Evolutionary conservation across 2,329 filamentous ascomycete genomes (phyloP).

Genomic region (Fusarium sororula): DNA sequence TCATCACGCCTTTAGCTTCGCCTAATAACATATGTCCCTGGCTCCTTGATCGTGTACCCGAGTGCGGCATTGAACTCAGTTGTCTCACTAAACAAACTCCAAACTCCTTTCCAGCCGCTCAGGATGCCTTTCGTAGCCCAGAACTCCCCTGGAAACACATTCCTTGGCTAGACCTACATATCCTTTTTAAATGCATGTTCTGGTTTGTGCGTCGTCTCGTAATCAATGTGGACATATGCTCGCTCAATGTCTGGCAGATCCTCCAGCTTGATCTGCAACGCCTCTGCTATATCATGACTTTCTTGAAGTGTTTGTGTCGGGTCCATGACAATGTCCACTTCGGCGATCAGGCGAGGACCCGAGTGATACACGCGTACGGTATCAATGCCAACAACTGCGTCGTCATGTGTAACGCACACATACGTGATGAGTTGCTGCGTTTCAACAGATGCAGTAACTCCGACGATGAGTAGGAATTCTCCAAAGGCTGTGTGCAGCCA

Average conservation of each 20-base stretch:
- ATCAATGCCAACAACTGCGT: constrained; percentile 84
- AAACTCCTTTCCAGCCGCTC: constrained; percentile 7
- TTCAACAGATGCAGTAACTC: constrained; percentile 84
- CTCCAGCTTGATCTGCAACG: constrained; percentile 93
- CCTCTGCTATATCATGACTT: constrained; percentile 94
- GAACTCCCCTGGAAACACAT: constrained; percentile 8
- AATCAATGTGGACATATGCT: constrained; percentile 97
- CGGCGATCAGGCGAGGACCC: constrained; percentile 87
- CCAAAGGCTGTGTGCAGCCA: constrained; percentile 88
- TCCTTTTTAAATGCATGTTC: constrained; percentile 77
- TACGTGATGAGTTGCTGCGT: constrained; percentile 96
- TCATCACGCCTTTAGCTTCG: neutral
- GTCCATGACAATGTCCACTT: constrained; percentile 97
- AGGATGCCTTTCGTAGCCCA: neutral
- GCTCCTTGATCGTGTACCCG: constrained; percentile 7
- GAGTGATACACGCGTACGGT: constrained; percentile 95
- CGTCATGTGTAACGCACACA: constrained; percentile 86
- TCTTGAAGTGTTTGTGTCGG: constrained; percentile 74
- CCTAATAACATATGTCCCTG: neutral
- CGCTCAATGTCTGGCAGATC: constrained; percentile 90
- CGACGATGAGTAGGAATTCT: constrained; percentile 92
- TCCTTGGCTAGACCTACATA: constrained; percentile 49
- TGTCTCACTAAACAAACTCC: neutral
- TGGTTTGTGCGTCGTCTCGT: constrained; percentile 94
- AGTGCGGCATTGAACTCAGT: constrained; percentile 20